phyloP scores from a whole-genome alignment of 192 early-diverging fungal genomes.

The Kickxella alabastrina region DNA sequence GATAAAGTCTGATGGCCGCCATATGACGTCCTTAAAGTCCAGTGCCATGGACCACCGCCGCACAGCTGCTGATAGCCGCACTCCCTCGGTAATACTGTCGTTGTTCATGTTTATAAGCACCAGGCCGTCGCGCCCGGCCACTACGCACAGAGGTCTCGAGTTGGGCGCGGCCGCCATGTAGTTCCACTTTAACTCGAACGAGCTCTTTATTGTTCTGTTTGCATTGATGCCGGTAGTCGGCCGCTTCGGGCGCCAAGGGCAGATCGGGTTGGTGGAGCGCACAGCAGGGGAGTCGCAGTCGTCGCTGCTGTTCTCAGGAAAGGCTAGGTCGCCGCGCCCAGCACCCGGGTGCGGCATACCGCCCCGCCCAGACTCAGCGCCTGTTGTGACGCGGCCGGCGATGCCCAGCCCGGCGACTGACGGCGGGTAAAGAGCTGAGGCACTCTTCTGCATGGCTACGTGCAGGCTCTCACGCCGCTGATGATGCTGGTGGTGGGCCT shows the following conservation, averaged over 20 bases:
- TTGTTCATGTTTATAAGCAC: slow-evolving; percentile 21
- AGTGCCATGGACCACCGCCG: slow-evolving; percentile 23
- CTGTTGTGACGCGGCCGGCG: slow-evolving; percentile 2
- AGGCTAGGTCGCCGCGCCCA: background rate
- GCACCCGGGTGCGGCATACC: background rate
- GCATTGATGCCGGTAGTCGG: background rate
- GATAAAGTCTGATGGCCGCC: slow-evolving; percentile 42
- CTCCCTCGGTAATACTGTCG: slow-evolving; percentile 13
- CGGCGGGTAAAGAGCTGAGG: background rate
- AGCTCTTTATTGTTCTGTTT: slow-evolving; percentile 24
- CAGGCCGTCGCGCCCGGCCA: slow-evolving; percentile 38
- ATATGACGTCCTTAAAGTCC: slow-evolving; percentile 40
- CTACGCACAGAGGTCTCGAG: slow-evolving; percentile 14
- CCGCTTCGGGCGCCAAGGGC: background rate
- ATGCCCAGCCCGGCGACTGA: background rate
- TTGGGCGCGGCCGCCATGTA: slow-evolving; percentile 31
- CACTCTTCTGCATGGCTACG: background rate
- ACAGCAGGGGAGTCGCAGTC: background rate
- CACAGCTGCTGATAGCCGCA: slow-evolving; percentile 3
- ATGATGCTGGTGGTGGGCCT: background rate
- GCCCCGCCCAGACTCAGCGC: background rate
- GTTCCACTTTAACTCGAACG: slow-evolving; percentile 14
- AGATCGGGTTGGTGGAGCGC: background rate
- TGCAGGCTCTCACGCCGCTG: slow-evolving; percentile 15
- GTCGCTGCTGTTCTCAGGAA: background rate